Conservation (phyloP, 768 basidiomycete genomes). For the Tricholoma matsutake region DNA sequence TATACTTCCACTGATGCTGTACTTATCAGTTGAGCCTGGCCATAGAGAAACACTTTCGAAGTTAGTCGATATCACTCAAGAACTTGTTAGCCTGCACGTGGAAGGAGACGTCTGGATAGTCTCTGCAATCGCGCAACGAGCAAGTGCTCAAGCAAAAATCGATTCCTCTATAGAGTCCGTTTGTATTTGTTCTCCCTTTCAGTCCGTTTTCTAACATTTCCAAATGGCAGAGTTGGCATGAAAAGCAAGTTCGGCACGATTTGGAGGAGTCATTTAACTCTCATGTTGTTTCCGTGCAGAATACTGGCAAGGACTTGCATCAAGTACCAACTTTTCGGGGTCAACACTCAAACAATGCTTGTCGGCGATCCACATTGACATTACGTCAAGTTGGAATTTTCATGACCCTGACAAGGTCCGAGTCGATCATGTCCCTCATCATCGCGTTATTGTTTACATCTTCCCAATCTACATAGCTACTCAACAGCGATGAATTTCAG, state of each 20-base stretch:
- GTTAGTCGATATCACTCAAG: not conserved
- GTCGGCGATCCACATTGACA: constrained; percentile 16
- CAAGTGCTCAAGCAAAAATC: not conserved
- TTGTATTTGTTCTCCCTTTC: too few species aligned
- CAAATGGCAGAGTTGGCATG: too few species aligned
- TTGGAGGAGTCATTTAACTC: not conserved
- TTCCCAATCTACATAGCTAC: not conserved
- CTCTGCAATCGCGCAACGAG: not conserved
- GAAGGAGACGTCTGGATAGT: not conserved
- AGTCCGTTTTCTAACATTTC: too few species aligned
- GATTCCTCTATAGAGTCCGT: not conserved
- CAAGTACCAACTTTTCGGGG: constrained; percentile 4
- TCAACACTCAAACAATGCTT: constrained; percentile 5
- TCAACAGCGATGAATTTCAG: not conserved
- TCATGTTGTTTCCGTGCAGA: not conserved
- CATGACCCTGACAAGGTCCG: constrained; percentile 14
- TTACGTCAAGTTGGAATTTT: constrained; percentile 25
- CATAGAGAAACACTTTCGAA: not conserved
- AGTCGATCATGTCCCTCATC: constrained; percentile 4
- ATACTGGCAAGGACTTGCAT: constrained; percentile 8
- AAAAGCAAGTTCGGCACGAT: constrained; percentile 9
- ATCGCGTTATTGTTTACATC: not conserved
- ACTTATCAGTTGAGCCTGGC: not conserved
- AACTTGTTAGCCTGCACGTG: not conserved
- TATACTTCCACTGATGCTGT: too few species aligned